Evolutionary conservation across 1,139 yeast species (phyloP), one percentile per base, ranked within the genome.

Genomic region (Kluyveromyces sp.): DNA sequence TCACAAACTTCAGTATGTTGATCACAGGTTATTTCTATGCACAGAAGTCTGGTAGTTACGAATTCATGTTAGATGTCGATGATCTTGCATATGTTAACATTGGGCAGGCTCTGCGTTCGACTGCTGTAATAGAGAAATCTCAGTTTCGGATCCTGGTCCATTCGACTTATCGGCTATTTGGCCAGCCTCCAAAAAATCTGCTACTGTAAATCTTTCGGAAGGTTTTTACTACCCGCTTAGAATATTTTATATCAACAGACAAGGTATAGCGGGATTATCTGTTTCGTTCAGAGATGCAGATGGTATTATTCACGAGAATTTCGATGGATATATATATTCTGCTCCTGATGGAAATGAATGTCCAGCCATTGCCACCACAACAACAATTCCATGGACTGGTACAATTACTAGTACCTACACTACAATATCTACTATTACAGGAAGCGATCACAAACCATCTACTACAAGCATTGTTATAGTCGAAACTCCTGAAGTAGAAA

Each of bases 141-240:
- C 34, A n/a, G 46, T 34, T 10, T 5, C 45, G 7, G 37, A 48
- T 34, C 51, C 53, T 2, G 47, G 43, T 5, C 29, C 28, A n/a
- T 50, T 49, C 37, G 41, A 36, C 5, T 34, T 51, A 4, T 33
- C 29, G 34, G 48, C 52, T n/a, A n/a, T n/a, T 28, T 30, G 50
- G 4, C 48, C 46, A 26, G 42, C 25, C 15, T 37, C 43, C 4
- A 15, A 32, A 3, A 30, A 37, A 10, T 5, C 33, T 3, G 41
- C 46, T 21, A 34, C 30, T 3, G 43, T 39, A 6, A 44, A 45
- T 34, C 34, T 51, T 35, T 37, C 38, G 5, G 52, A 39, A 2
- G 53, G 53, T 4, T 31, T 38, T 10, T 51, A 49, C 45, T 54
- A 54, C 31, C 57, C 56, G n/a, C 27, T 53, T 5, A 45, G 55